Conservation (phyloP, 768 basidiomycete genomes). For the Boletus bicolor region DNA sequence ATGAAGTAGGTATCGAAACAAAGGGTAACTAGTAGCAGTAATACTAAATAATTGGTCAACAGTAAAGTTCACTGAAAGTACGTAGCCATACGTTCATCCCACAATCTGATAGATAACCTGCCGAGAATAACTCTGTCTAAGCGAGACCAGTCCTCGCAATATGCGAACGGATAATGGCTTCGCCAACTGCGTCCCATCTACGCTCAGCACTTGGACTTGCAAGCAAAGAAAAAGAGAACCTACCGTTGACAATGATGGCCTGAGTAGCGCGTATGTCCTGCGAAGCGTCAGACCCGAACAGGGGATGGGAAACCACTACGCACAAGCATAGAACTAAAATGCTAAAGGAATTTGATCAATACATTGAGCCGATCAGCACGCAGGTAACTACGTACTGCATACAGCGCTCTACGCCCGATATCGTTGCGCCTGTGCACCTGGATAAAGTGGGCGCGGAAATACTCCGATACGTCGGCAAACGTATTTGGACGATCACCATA, state of each 20-base stretch:
- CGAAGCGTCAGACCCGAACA: neutral
- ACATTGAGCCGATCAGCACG: neutral
- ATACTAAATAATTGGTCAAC: conserved; percentile 16
- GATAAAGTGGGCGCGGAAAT: conserved; percentile 83
- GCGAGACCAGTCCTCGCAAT: conserved; percentile 50
- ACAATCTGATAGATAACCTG: conserved; percentile 7
- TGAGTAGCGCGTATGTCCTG: conserved; percentile 69
- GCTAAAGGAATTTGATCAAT: conserved; percentile 37
- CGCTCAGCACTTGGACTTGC: conserved; percentile 1
- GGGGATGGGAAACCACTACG: conserved; percentile 14
- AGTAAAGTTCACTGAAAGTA: conserved; percentile 11
- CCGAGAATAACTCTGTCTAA: conserved; percentile 9
- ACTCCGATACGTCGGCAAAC: conserved; percentile 66
- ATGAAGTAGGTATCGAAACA: conserved; percentile 23
- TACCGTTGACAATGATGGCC: conserved; percentile 60
- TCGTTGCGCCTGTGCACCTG: conserved; percentile 72
- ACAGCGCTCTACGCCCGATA: conserved; percentile 54
- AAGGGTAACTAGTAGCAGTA: conserved; percentile 27
- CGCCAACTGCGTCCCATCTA: conserved; percentile 45
- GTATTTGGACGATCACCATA: conserved; percentile 71
- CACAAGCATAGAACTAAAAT: conserved; percentile 71
- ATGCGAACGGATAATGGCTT: conserved; percentile 65
- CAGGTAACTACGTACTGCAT: conserved; percentile 49
- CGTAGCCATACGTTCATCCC: conserved; percentile 11
- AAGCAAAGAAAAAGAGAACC: conserved; percentile 17